These are phyloP conservation scores for Thozetella sp. DNA, from an alignment of 495 filamentous ascomycete species.

Conservation along the genomic window DNA sequence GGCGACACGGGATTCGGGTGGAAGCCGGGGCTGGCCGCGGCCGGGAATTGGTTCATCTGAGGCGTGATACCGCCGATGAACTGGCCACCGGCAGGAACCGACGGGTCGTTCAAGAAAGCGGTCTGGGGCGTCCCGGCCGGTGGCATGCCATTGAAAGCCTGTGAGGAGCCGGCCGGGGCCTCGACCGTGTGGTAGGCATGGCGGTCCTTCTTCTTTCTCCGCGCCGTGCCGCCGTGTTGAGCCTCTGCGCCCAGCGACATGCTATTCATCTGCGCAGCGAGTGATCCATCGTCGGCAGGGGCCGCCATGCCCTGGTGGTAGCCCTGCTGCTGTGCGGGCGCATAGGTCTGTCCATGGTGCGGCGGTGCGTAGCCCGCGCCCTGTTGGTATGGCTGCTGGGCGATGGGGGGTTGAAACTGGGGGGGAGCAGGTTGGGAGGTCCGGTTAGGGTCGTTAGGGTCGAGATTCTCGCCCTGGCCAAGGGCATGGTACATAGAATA, in stretches of 20 bases:
- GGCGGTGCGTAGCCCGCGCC: conserved; percentile 45
- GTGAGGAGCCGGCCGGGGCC: conserved; percentile 62
- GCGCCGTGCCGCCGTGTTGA: conserved; percentile 38
- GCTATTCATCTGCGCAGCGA: conserved; percentile 86
- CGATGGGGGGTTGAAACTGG: conserved; percentile 53
- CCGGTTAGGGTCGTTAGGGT: conserved; percentile 64
- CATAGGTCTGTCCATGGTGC: conserved; percentile 33
- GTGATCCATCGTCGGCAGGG: conserved; percentile 48
- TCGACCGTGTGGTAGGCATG: conserved; percentile 92
- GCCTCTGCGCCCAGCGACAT: conserved; percentile 70
- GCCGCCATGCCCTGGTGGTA: conserved; percentile 24
- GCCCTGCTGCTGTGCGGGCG: conserved; percentile 24
- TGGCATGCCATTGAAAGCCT: conserved; percentile 67
- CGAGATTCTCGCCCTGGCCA: conserved; percentile 60
- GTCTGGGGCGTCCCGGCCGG: conserved; percentile 58
- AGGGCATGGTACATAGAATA: conserved; percentile 77
- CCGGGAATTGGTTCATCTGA: conserved; percentile 61
- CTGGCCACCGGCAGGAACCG: conserved; percentile 28
- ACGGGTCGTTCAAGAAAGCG: conserved; percentile 71
- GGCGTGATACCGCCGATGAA: conserved; percentile 49
- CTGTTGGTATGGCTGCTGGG: conserved; percentile 63
- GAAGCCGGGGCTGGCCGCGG: conserved; percentile 59
- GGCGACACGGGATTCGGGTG: conserved; percentile 55
- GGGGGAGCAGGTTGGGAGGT: conserved; percentile 58
- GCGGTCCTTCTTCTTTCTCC: conserved; percentile 89